Evolutionary conservation across 177 flowering plant genomes (phyloP).

Genomic region (Vitis hybrid): DNA sequence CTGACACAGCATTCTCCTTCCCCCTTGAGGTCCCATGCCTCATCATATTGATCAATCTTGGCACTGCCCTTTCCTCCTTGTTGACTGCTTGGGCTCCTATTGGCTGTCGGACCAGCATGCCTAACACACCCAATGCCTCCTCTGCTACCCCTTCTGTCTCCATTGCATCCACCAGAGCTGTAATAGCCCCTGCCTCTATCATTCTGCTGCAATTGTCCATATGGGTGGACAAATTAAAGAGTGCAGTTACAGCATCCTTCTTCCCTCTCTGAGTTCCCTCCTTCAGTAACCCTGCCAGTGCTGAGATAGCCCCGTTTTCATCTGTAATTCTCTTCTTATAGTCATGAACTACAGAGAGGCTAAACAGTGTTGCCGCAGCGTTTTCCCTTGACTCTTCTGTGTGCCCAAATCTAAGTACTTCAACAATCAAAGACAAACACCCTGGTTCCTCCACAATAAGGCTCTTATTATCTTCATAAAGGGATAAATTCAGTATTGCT

Average conservation of each 20-base stretch:
- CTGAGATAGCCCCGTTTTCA: slow-evolving; percentile 69
- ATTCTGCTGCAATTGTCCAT: slow-evolving; percentile 59
- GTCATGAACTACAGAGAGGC: slow-evolving; percentile 87
- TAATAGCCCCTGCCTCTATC: slow-evolving; percentile 74
- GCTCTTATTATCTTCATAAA: slow-evolving; percentile 76
- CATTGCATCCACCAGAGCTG: slow-evolving; percentile 62
- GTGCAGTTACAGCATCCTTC: slow-evolving; percentile 92
- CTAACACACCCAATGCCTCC: slow-evolving; percentile 89
- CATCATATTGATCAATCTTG: slow-evolving; percentile 77
- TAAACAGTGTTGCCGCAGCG: slow-evolving; percentile 95
- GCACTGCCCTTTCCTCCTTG: slow-evolving; percentile 64
- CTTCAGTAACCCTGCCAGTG: slow-evolving; percentile 54
- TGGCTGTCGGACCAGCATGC: slow-evolving; percentile 73
- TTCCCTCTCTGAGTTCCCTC: slow-evolving; percentile 75
- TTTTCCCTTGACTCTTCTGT: slow-evolving; percentile 86
- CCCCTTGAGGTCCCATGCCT: slow-evolving; percentile 81
- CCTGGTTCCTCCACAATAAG: slow-evolving; percentile 78
- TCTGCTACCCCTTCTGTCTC: slow-evolving; percentile 75
- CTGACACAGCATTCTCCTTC: slow-evolving; percentile 91
- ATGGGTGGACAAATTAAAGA: slow-evolving; percentile 83
- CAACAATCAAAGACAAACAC: slow-evolving; percentile 66
- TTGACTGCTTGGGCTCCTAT: slow-evolving; percentile 75
- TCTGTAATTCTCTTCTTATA: slow-evolving; percentile 78
- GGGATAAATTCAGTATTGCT: slow-evolving; percentile 86
- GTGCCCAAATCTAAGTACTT: slow-evolving; percentile 64